Base-by-base conservation (phyloP, 176 grass and related monocot genomes). In the Cenchrus americanus region DNA sequence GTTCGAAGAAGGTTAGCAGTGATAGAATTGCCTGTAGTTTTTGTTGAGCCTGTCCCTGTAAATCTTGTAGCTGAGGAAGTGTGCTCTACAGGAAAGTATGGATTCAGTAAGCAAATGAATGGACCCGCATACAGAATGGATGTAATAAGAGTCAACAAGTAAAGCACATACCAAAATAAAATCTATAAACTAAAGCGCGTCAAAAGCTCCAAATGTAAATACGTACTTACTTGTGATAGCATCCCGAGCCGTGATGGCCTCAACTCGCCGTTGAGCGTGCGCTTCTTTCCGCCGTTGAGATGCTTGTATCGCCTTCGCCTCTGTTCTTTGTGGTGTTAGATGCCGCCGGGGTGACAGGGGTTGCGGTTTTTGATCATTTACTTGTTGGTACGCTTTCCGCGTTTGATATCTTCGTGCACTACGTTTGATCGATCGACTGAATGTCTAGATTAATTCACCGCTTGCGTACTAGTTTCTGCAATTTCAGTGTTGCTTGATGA, bases 41-140 rank as follows among this genome's bases (percentile, higher is more conserved):
- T 76, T 95, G 96, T 69, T 98, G 96, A 85, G 85, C 41, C 66
- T 95, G 96, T 11, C 93, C 91, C 71, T 95, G 87, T 83, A 94
- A 85, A 87, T 95, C 96, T 85, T 98, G 91, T 75, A 95, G 79
- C 83, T 95, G 96, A 70, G 96, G 85, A 44, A 98, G 91, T 87
- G 91, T 73, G 54, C 75, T 89, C 96, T 95, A 83, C 83, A 88
- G 80, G n/a, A 83, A 84, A 72, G 14, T 49, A 66, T 43, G n/a
- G n/a, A 53, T 72, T 65, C 8, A 24, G 15, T 71, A 71, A 75
- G 75, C 67, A 73, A 26, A 43, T 72, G 22, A 58, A 86, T 48
- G 24, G 17, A 55, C 58, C 41, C 18, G 73, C 27, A 54, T 32
- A 54, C 21, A 63, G n/a, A 78, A 76, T 30, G 24, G 42, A 50